phyloP scores from a whole-genome alignment of 768 basidiomycete genomes.

The Hebeloma cylindrosporum region DNA sequence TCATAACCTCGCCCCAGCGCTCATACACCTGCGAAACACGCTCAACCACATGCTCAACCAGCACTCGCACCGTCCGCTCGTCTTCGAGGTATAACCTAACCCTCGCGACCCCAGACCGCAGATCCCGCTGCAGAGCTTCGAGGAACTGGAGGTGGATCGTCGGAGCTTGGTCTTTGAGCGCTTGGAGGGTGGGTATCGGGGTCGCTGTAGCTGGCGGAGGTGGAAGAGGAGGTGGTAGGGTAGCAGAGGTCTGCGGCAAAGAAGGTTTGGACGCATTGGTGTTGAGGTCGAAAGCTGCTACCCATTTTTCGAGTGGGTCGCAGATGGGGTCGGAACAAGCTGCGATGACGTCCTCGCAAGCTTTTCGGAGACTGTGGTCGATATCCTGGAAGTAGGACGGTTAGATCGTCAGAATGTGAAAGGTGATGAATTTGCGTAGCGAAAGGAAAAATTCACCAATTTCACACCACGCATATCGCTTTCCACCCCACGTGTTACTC shows the following conservation, averaged over 20 bases:
- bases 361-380: slow-evolving; percentile 79
- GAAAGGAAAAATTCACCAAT: slow-evolving; percentile 48
- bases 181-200: slow-evolving; percentile 17
- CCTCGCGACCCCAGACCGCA: slow-evolving; percentile 53
- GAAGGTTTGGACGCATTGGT: slow-evolving; percentile 1
- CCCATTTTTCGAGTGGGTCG: slow-evolving; percentile 62
- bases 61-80: slow-evolving; percentile 70
- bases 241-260: neutral
- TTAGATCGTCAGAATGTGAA: neutral
- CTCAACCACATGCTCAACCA: slow-evolving; percentile 77
- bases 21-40: slow-evolving; percentile 73
- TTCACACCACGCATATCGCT: slow-evolving; percentile 65
- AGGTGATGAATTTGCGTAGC: neutral
- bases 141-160: slow-evolving; percentile 59
- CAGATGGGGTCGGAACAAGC: slow-evolving; percentile 58
- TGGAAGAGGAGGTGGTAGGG: neutral
- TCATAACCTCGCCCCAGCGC: slow-evolving; percentile 65
- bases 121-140: slow-evolving; percentile 51
- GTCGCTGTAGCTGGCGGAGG: slow-evolving; percentile 13
- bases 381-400: slow-evolving; percentile 58
- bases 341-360: slow-evolving; percentile 83
- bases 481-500: slow-evolving; percentile 60
- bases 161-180: slow-evolving; percentile 44
- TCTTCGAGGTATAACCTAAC: slow-evolving; percentile 81
- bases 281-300: slow-evolving; percentile 30